Base-by-base conservation (phyloP, 2,329 filamentous ascomycete genomes). In the Claviceps sp. region DNA sequence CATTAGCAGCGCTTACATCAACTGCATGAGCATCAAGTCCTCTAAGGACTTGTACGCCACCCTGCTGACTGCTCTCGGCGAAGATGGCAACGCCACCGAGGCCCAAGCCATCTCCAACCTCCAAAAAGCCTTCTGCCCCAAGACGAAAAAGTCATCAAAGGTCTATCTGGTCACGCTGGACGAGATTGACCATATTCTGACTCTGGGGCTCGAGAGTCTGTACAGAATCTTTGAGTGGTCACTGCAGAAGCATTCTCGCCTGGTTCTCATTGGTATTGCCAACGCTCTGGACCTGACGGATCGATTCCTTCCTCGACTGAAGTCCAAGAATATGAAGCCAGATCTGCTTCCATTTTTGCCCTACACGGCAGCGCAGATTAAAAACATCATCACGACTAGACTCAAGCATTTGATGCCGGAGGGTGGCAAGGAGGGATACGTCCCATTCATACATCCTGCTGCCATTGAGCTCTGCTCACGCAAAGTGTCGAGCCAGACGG, bases 171-270 rank as follows among this genome's bases (percentile, higher is more conserved):
- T 98, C 34, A 86, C 89, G 1, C 73, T 98, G 53, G 93, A 98
- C 62, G 93, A 98, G 70, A 91, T 98, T 54, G 93, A 98, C 62
- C 87, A 95, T 62, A 82, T 98, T 48, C 75, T 98, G 42, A 91
- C 87, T 1, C 75, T 95, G 56, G 91, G 96, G 59, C 73, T 93
- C 54, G 89, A 94, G 59, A 85, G 93, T 51, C 74, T 98, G 14
- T 96, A 97, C 69, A 86, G 82, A 55, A 74, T 98, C n/a, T 96
- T 98, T 59, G 90, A 96, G 65, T 97, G 91, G 90, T 94, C 93
- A 1, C 73, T 98, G 61, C 81, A 88, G 56, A 82, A 82, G 56
- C 79, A 80, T 1, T 96, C 93, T 0, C 81, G 80, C 20, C 81
- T 98, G 5, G 74, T 93, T 38, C 74, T 98, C 18, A 79, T 98